These are phyloP conservation scores for Senna siamea DNA, from an alignment of 306 rosid genomes.

Conservation along the genomic window DNA sequence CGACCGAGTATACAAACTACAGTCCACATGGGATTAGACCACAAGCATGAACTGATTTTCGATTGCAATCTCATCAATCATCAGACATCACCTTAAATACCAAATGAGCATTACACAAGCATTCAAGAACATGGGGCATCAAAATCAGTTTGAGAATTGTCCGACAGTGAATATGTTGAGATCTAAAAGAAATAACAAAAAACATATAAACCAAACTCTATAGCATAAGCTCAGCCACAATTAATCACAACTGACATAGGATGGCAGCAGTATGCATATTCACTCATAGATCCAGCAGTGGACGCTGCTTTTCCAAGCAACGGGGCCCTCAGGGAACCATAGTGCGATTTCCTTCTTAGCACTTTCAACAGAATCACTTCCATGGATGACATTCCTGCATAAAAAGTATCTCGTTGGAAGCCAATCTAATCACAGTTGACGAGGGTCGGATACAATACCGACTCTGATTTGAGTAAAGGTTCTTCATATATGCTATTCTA, in stretches of 20 bases:
- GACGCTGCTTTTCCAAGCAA: constrained; percentile 73
- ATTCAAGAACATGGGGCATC: background rate
- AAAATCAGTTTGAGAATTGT: background rate
- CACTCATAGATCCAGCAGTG: constrained; percentile 86
- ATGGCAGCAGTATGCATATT: background rate
- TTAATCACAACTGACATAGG: background rate
- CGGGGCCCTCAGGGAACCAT: constrained; percentile 92
- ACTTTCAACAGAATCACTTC: constrained; percentile 90
- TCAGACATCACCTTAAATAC: background rate
- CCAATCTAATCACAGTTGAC: background rate
- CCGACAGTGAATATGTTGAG: background rate
- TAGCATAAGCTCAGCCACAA: background rate
- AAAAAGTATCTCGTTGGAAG: background rate
- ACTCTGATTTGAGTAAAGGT: too few relatives aligned
- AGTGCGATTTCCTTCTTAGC: constrained; percentile 83
- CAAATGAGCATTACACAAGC: background rate
- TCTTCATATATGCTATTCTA: background rate
- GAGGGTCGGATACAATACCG: too few relatives aligned
- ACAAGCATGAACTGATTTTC: too few relatives aligned
- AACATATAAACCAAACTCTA: background rate
- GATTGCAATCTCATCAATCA: background rate
- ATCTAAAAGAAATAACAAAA: background rate
- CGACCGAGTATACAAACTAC: too few relatives aligned
- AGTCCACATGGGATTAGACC: too few relatives aligned
- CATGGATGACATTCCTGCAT: constrained; percentile 89